Percentiles rank a stretch among this genome's conserved stretches.
Conservation (phyloP, 169 alveolate genomes). For the Plasmodium gaboni region DNA sequence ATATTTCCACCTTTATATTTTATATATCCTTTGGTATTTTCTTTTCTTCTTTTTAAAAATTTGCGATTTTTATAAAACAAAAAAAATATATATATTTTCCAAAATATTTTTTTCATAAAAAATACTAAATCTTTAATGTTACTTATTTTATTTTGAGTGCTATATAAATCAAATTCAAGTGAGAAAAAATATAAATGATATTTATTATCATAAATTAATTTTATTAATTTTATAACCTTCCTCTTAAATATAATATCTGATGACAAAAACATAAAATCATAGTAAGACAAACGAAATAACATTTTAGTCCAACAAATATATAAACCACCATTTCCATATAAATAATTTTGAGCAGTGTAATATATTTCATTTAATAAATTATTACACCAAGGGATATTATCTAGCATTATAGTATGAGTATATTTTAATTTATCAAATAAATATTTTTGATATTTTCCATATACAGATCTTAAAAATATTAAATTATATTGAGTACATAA, state of each 20-base stretch:
- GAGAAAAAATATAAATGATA: conserved; percentile 58
- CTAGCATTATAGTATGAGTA: conserved; percentile 62
- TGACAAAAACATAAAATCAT: conserved; percentile 72
- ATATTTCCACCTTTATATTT: background rate
- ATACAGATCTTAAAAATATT: conserved; percentile 71
- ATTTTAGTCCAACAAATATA: conserved; percentile 71
- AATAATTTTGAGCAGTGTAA: conserved; percentile 48
- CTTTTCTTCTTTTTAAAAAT: conserved; percentile 15
- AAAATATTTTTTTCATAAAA: conserved; percentile 43
- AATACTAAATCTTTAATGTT: conserved; percentile 52
- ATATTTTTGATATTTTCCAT: conserved; percentile 66
- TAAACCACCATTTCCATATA: conserved; percentile 69
- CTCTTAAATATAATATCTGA: conserved; percentile 65
- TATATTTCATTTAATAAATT: conserved; percentile 41
- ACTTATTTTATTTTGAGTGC: conserved; percentile 50
- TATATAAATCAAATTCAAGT: conserved; percentile 68
- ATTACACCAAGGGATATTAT: conserved; percentile 46
- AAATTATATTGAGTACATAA: conserved; percentile 59
- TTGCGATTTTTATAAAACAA: conserved; percentile 50
- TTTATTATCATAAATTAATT: conserved; percentile 52
- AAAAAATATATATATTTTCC: conserved; percentile 63
- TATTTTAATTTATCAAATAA: conserved; percentile 52
- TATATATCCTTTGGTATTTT: background rate
- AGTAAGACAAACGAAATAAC: conserved; percentile 42
- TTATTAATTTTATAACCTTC: conserved; percentile 65